Evolutionary conservation across 1,284 basidiomycete genomes (phyloP).

Genomic region (Ustilago tritici): DNA sequence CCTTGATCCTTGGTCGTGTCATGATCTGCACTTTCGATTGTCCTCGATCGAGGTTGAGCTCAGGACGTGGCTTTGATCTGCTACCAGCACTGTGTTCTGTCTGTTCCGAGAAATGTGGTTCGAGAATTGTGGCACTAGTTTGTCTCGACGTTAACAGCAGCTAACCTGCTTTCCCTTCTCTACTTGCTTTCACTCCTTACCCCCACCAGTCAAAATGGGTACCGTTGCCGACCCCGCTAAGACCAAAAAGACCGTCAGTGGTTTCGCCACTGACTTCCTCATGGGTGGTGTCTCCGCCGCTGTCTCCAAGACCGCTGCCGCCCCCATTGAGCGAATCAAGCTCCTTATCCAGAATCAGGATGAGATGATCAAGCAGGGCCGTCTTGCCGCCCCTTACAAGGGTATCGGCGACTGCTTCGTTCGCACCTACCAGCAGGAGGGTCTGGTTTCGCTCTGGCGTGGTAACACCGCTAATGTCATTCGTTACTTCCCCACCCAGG

Average conservation of each 20-base stretch:
- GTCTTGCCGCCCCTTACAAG: conserved; percentile 69
- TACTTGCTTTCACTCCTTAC: neutral
- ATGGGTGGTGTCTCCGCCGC: conserved; percentile 70
- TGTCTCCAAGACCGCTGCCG: conserved; percentile 70
- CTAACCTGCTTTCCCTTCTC: neutral
- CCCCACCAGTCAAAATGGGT: conserved; percentile 56
- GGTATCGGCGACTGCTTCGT: conserved; percentile 70
- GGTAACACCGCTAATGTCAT: conserved; percentile 70
- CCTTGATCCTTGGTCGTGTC: neutral
- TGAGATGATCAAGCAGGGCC: conserved; percentile 71
- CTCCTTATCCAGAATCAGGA: conserved; percentile 70
- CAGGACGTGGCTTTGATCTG: neutral
- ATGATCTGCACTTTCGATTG: neutral
- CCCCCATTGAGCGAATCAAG: conserved; percentile 70
- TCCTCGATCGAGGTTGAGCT: neutral
- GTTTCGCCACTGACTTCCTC: conserved; percentile 68
- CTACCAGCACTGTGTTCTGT: neutral
- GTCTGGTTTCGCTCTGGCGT: conserved; percentile 69
- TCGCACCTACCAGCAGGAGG: conserved; percentile 70
- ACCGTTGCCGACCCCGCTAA: conserved; percentile 62
- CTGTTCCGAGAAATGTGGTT: too few relatives aligned
- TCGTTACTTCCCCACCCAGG: conserved; percentile 70
- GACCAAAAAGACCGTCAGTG: conserved; percentile 58
- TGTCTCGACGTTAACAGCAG: neutral
- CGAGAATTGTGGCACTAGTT: too few relatives aligned